Conservation (phyloP, 2,329 filamentous ascomycete species). For the Lachnellula suecica region DNA sequence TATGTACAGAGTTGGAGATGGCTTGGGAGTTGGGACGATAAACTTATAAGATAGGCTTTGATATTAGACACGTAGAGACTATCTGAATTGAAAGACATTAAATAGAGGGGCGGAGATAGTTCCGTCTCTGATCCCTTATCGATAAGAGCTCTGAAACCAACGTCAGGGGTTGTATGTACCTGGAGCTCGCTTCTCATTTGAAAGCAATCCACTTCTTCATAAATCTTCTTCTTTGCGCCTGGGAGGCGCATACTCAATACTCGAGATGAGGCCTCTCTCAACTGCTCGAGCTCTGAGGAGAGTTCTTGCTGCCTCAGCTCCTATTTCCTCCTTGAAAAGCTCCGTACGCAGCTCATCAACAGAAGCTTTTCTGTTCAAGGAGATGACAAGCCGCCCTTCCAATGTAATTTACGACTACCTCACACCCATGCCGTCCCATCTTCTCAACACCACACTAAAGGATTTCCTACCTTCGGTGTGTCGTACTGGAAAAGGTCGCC, state of each 20-base stretch:
- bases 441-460: constrained; percentile 62
- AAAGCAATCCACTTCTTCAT: constrained; percentile 1
- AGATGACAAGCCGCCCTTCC: constrained; percentile 23
- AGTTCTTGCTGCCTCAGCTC: background rate
- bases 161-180: no score
- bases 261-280: background rate
- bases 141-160: constrained; percentile 12
- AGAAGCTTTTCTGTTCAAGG: constrained; percentile 16
- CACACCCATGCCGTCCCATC: constrained; percentile 60
- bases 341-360: background rate
- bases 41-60: constrained; percentile 6
- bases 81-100: background rate
- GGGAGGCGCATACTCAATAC: background rate
- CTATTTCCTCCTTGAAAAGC: no score
- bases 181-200: no score
- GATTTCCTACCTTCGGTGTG: constrained; percentile 48
- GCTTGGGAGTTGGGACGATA: constrained; percentile 65
- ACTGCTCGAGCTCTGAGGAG: background rate
- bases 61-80: background rate
- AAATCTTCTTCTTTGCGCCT: background rate
- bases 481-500: constrained; percentile 21
- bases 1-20: constrained; percentile 65
- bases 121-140: constrained; percentile 18
- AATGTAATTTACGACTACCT: constrained; percentile 47
- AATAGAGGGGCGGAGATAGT: no score